phyloP scores from a whole-genome alignment of 768 basidiomycete genomes.

The Vishniacozyma victoriae region DNA sequence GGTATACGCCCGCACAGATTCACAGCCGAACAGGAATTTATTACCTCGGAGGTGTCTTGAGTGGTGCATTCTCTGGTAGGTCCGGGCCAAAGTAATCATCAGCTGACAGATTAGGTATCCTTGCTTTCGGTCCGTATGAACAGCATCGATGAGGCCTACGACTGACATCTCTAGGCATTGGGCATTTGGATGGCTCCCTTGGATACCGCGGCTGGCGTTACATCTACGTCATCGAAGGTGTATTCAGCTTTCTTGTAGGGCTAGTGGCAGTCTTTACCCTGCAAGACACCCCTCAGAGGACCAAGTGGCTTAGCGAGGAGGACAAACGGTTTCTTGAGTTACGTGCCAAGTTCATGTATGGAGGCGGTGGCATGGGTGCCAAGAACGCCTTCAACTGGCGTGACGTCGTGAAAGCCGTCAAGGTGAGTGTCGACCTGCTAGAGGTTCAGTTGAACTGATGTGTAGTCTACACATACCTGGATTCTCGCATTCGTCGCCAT shows the following conservation, averaged over 20 bases:
- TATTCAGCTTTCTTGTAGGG: slow-evolving; percentile 17
- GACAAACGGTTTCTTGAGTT: slow-evolving; percentile 25
- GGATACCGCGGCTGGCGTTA: slow-evolving; percentile 28
- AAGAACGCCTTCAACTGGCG: slow-evolving; percentile 10
- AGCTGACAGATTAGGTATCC: too few species aligned
- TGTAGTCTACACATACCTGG: slow-evolving; percentile 28
- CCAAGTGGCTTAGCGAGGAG: slow-evolving; percentile 19
- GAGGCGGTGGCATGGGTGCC: slow-evolving; percentile 8
- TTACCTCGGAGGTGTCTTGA: slow-evolving; percentile 20
- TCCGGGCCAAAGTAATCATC: too few species aligned
- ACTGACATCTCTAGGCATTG: slow-evolving; percentile 18
- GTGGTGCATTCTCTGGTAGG: neutral
- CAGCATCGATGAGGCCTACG: too few species aligned
- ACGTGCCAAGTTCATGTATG: slow-evolving; percentile 20
- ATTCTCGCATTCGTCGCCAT: slow-evolving; percentile 20
- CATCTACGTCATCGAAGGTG: slow-evolving; percentile 30
- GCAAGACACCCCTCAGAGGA: slow-evolving; percentile 19
- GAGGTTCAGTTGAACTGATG: neutral
- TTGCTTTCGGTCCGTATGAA: too few species aligned
- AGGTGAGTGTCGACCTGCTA: slow-evolving; percentile 24
- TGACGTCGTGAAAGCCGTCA: slow-evolving; percentile 12
- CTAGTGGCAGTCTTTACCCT: slow-evolving; percentile 14
- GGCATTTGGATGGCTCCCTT: slow-evolving; percentile 11
- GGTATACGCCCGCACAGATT: slow-evolving; percentile 28
- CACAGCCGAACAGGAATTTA: slow-evolving; percentile 19